phyloP scores from a whole-genome alignment of 2,329 filamentous ascomycete genomes.

The Fusarium fracticaudum region DNA sequence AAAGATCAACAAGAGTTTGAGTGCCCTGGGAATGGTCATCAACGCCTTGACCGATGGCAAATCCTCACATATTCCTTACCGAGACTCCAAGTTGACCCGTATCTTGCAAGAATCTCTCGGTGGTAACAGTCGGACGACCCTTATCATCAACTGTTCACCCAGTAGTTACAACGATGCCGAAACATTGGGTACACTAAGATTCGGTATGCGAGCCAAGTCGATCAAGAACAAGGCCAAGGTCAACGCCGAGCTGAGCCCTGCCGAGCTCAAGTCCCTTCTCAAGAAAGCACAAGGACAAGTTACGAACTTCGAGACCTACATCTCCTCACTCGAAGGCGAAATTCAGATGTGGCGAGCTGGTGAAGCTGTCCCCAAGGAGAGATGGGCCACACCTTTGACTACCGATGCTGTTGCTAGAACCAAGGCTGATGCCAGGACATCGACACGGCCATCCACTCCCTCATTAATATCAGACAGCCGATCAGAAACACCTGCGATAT shows the following conservation, averaged over 20 bases:
- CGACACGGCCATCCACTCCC: constrained; percentile 63
- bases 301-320: constrained; percentile 87
- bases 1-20: constrained; percentile 99
- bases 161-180: constrained; percentile 98
- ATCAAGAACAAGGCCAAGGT: constrained; percentile 99
- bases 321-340: constrained; percentile 84
- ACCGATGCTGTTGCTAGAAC: constrained; percentile 54
- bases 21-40: constrained; percentile 98
- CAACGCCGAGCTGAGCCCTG: constrained; percentile 95
- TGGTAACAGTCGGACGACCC: constrained; percentile 96
- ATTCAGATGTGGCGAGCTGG: constrained; percentile 88
- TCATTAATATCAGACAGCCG: constrained; percentile 65
- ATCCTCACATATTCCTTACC: constrained; percentile 94
- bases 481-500: constrained; percentile 70
- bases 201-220: constrained; percentile 95
- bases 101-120: constrained; percentile 97
- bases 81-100: constrained; percentile 96
- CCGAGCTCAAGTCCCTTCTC: constrained; percentile 91
- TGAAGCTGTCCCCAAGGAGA: constrained; percentile 87
- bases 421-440: constrained; percentile 54
- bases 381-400: constrained; percentile 77
- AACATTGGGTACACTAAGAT: constrained; percentile 89
- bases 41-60: constrained; percentile 96
- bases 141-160: constrained; percentile 99
- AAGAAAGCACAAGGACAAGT: constrained; percentile 92